Base-by-base conservation (phyloP, 495 filamentous ascomycete species). In the Lophium mytilinum region DNA sequence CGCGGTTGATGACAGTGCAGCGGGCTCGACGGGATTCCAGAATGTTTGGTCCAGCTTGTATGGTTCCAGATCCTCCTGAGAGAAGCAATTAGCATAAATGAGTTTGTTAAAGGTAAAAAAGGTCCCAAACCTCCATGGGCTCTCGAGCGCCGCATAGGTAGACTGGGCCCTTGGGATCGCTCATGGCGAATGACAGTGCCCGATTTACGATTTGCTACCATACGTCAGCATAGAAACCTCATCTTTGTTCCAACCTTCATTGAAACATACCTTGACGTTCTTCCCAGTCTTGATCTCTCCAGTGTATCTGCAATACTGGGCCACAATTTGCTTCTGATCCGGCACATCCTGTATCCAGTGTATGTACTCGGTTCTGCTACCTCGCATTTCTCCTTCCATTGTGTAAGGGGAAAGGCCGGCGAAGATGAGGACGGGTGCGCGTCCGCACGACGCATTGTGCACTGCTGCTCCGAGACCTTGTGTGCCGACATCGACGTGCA, bases 301-400 rank as follows among this genome's bases (percentile, higher is more conserved):
- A 0, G 85, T 74, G 68, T 96, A 97, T n/a, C 92, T 82, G 68
- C 92, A 96, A 69, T 97, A 97, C 71, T 97, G 92, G 2, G 80
- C 79, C 11, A 97, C 77, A 57, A 97, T 96, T 68, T 86, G 84
- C 68, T 89, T 90, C 72, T 97, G 92, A 59, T 97, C 90, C 0
- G 91, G 92, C 7, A 96, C 89, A 72, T 97, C 89, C 66, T 97
- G 92, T 40, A 96, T 91, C 88, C 92, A 97, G 66, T 97, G 92
- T 65, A 96, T 97, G 68, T 92, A 96, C 71, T 96, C 92, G 0
- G 90, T 95, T 41, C 92, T 79, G 4, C 83, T 88, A 1, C 92
- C 92, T 18, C 88, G 79, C 76, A 90, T 80, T 72, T 96, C 92
- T 4, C 92, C 92, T 61, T 97, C 91, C 37, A 88, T 82, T 2